Conservation (phyloP, 805 yeast genomes). For the Phaffomyces opuntiae region DNA sequence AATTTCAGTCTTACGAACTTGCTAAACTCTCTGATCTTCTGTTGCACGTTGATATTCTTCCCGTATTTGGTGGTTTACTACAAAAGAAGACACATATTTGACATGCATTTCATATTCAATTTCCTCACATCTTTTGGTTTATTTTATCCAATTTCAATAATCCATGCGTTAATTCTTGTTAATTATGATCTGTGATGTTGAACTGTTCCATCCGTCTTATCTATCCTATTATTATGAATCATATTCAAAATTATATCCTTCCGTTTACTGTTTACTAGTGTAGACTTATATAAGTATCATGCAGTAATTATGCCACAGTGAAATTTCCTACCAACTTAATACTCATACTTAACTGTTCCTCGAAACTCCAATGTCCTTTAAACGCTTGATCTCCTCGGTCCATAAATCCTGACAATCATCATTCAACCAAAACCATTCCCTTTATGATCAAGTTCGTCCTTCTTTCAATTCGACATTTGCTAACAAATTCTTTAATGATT, state of each 20-base stretch:
- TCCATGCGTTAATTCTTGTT: background rate
- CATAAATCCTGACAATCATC: slow-evolving; percentile 36
- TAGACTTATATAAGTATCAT: no score
- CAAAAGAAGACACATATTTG: background rate
- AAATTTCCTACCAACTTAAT: no score
- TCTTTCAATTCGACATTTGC: slow-evolving; percentile 38
- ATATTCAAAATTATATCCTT: no score
- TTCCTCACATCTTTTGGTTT: background rate
- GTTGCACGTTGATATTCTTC: no score
- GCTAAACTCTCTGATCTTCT: no score
- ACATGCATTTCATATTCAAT: background rate
- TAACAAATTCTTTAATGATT: slow-evolving; percentile 32
- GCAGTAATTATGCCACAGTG: no score
- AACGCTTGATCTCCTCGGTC: background rate
- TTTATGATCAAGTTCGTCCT: slow-evolving; percentile 49
- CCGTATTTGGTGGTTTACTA: background rate
- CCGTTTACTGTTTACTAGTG: no score
- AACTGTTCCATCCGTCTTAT: no score
- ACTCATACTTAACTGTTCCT: no score
- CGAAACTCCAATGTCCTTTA: no score
- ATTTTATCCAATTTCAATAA: background rate
- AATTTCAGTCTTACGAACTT: no score
- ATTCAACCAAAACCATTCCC: slow-evolving; percentile 43
- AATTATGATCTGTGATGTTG: background rate
- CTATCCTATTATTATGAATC: no score